Base-by-base conservation (phyloP, 2,329 filamentous ascomycete species). In the Orbilia javanica region DNA sequence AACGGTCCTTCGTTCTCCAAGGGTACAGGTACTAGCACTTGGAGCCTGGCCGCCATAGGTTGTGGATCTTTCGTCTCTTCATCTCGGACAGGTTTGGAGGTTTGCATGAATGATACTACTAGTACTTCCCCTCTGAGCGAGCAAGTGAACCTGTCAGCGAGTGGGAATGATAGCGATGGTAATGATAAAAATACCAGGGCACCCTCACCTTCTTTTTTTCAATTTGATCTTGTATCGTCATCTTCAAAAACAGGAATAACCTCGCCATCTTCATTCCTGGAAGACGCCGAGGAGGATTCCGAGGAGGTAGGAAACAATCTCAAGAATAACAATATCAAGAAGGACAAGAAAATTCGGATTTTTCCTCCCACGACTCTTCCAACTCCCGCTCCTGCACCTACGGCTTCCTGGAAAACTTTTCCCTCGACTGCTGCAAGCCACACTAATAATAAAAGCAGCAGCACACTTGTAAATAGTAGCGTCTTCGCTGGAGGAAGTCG, bases 131-230 rank as follows among this genome's bases (percentile, higher is more conserved):
- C 66, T 70, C 73, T 67, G 52, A 18, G 67, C 34, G 55, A 69
- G 65, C 39, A 31, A 55, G 29, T 50, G 25, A 50, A 50, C 20
- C 5, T n/a, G 74, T 72, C 67, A 78, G 67, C 74, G 60, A 65
- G 18, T 39, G 55, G 55, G 20, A 20, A 31, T 20, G 50, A 53
- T 53, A 4, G 29, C 20, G 29, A 57, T 18, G 29, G 27, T 20
- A 36, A 39, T 66, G 62, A 78, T 78, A 78, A 78, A 78, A 78
- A 36, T 78, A 44, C 74, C 67, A 57, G 63, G 53, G 8, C 67
- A n/a, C 53, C 74, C 74, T 72, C 74, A 39, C 20, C 29, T 57
- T 62, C 46, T 36, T 57, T 44, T 55, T 62, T 27, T n/a, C 31
- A 39, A n/a, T 71, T 67, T 68, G 67, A 29, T 48, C 10, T 36